A percentile compares a stretch with the other conserved stretches of the same genome.
phyloP scores from a whole-genome alignment of 2,329 filamentous ascomycete genomes.

The Drechslera avenae region DNA sequence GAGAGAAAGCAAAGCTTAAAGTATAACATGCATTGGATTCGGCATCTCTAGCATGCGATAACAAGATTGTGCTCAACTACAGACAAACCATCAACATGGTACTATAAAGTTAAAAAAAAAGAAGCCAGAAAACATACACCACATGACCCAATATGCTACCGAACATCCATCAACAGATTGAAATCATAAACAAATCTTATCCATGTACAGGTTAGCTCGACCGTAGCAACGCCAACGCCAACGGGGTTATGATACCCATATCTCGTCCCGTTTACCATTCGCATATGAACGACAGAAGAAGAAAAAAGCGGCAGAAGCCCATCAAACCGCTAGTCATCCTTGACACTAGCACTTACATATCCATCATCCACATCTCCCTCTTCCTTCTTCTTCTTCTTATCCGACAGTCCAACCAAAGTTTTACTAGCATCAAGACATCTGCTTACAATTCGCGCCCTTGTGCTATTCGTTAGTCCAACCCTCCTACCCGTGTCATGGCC shows the following conservation, averaged over 20 bases:
- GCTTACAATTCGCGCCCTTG: slow-evolving; percentile 48
- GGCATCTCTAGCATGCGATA: too few relatives aligned
- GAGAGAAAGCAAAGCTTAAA: too few relatives aligned
- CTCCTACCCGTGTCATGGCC: slow-evolving; percentile 51
- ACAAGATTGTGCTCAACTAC: too few relatives aligned
- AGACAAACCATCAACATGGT: too few relatives aligned
- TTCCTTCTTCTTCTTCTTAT: slow-evolving; percentile 14
- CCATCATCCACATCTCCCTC: slow-evolving; percentile 36
- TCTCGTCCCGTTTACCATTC: neutral
- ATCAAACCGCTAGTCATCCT: slow-evolving; percentile 24
- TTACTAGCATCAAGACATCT: slow-evolving; percentile 52
- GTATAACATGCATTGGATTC: too few relatives aligned
- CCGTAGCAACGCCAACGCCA: neutral
- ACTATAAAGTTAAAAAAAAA: neutral
- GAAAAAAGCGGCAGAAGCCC: neutral
- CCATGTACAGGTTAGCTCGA: neutral
- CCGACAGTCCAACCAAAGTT: slow-evolving; percentile 48
- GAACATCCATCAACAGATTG: too few relatives aligned
- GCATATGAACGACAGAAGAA: neutral
- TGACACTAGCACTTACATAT: slow-evolving; percentile 36
- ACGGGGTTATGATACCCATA: neutral
- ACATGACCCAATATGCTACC: neutral
- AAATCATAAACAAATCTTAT: neutral
- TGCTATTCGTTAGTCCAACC: slow-evolving; percentile 48
- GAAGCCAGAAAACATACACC: neutral